Conservation (phyloP, 2,329 filamentous ascomycete species). For the Arthroderma uncinatum region DNA sequence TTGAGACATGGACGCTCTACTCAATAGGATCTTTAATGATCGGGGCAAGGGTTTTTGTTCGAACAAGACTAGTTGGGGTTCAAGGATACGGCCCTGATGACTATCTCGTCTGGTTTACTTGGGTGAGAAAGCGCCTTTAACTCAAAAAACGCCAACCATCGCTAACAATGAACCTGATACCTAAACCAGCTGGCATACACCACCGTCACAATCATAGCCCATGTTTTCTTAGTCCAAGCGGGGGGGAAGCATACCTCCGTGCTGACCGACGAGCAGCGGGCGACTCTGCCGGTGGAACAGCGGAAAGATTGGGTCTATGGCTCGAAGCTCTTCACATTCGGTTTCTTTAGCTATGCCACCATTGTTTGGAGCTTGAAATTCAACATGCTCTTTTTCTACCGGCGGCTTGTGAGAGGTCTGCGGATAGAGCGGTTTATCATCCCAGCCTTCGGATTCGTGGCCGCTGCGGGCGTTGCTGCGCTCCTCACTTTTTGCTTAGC, state of each 20-base stretch:
- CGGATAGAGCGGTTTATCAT: constrained; percentile 30
- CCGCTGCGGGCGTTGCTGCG: constrained; percentile 20
- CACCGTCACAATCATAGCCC: constrained; percentile 17
- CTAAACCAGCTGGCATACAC: constrained; percentile 14
- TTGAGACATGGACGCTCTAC: constrained; percentile 32
- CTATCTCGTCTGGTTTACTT: constrained; percentile 24
- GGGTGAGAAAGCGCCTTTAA: constrained; percentile 15
- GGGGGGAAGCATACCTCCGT: constrained; percentile 22
- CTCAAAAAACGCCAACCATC: background rate
- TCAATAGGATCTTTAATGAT: constrained; percentile 25
- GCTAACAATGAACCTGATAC: background rate
- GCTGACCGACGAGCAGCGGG: constrained; percentile 20
- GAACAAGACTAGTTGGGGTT: constrained; percentile 26
- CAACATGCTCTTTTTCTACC: constrained; percentile 35
- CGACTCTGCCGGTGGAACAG: constrained; percentile 22
- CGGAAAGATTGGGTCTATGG: constrained; percentile 23
- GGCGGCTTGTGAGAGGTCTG: constrained; percentile 26
- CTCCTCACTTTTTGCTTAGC: constrained; percentile 21
- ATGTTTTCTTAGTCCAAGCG: constrained; percentile 23
- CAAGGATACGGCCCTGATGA: constrained; percentile 27
- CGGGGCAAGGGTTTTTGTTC: constrained; percentile 23
- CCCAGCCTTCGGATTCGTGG: constrained; percentile 26
- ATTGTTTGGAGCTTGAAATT: constrained; percentile 34
- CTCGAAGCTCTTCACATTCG: constrained; percentile 29
- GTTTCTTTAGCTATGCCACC: constrained; percentile 25